These are phyloP conservation scores for Testicularia cyperi DNA, from an alignment of 1,284 basidiomycete species.

Conservation along the genomic window DNA sequence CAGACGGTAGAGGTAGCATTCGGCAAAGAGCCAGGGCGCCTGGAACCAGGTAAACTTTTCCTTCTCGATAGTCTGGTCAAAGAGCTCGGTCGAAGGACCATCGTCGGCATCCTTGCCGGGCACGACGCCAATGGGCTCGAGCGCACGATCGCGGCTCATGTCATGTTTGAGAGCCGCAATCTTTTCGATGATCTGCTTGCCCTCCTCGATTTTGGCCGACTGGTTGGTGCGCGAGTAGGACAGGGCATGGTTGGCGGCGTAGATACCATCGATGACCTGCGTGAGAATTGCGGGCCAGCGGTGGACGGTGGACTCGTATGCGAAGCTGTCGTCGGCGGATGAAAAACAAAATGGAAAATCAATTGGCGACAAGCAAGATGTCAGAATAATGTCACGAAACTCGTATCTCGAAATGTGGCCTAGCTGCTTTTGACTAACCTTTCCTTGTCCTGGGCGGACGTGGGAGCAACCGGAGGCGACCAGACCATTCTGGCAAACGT, in stretches of 20 bases:
- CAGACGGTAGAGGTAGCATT: slow-evolving; percentile 79
- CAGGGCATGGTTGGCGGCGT: slow-evolving; percentile 62
- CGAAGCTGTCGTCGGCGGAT: no score
- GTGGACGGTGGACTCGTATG: slow-evolving; percentile 67
- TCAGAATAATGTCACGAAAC: background rate
- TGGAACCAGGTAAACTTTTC: slow-evolving; percentile 78
- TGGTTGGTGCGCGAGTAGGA: slow-evolving; percentile 63
- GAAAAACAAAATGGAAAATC: no score
- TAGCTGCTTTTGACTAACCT: no score
- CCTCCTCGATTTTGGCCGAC: slow-evolving; percentile 66
- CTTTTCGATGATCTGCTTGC: slow-evolving; percentile 75
- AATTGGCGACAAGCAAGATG: slow-evolving; percentile 16
- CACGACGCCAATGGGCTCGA: slow-evolving; percentile 64
- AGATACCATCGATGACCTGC: slow-evolving; percentile 72
- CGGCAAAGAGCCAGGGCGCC: slow-evolving; percentile 84
- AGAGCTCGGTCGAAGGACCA: slow-evolving; percentile 64
- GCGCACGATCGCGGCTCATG: slow-evolving; percentile 76
- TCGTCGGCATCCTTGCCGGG: slow-evolving; percentile 65
- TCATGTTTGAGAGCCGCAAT: slow-evolving; percentile 83
- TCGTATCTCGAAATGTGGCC: no score
- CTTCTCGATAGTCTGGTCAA: slow-evolving; percentile 37
- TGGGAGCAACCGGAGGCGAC: slow-evolving; percentile 30
- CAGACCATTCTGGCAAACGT: slow-evolving; percentile 20
- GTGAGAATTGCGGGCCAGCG: slow-evolving; percentile 91
- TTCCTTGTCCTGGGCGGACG: slow-evolving; percentile 39